Evolutionary conservation across 352 stramenopile genomes (phyloP), one percentile per base, ranked within the genome.

Genomic region (Thalassiosira hispida): DNA sequence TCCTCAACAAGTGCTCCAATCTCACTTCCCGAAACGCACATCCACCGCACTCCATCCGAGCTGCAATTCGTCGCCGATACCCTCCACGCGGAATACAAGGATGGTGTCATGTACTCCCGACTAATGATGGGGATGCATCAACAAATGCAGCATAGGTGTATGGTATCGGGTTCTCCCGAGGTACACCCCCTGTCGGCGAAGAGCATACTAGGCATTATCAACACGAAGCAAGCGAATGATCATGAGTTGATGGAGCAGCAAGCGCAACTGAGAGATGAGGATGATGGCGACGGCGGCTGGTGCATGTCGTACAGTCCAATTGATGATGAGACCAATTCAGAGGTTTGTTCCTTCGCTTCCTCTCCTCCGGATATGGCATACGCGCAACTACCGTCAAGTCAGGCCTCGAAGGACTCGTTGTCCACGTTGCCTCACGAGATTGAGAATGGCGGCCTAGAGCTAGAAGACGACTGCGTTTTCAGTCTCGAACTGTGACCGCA

Each of bases 21-120:
- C 40, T 42, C 67, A 18, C 56, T 84, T 5, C 76, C 76, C 29
- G 59, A 68, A 55, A 66, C 62, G 7, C 76, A 84, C 47, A 84
- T 84, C 29, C 69, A 55, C 18, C 68, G 76, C 20, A 84, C 76
- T 12, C 76, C 60, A 2, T 79, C 69, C 8, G 76, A 84, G 38
- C 63, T 84, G 1, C 69, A 79, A 35, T 29, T 84, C 0, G 76
- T 56, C 18, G 67, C 79, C 47, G 63, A 79, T 16, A 52, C 63
- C 12, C 46, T 42, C 29, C 72, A 47, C 31, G 75, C 75, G 29
- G 75, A 83, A 31, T 79, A 72, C 75, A 16, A 61, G 31, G 75
- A 83, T 35, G 53, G 63, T 1, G 46, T 61, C 35, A 83, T 83
- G 75, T 83, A 83, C 55, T 44, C 68, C 38, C 75, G 75, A 9